Conservation (phyloP, 2,329 filamentous ascomycete genomes). For the Paradendryphiella salina region DNA sequence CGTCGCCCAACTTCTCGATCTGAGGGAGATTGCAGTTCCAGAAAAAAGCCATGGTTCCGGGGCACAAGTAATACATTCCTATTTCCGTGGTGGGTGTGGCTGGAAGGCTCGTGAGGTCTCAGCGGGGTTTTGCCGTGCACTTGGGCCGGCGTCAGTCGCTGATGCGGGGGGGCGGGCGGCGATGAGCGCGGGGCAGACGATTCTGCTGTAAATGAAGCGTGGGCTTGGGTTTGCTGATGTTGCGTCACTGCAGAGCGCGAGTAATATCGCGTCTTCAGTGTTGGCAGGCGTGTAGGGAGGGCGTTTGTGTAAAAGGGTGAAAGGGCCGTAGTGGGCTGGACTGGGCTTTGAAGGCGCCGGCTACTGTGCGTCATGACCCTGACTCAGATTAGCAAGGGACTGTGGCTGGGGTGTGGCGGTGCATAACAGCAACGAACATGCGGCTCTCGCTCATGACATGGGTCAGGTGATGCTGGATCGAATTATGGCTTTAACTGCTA, state of each 20-base stretch:
- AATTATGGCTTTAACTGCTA: neutral
- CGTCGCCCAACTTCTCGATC: slow-evolving; percentile 29
- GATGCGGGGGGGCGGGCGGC: slow-evolving; percentile 22
- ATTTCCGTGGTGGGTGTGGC: slow-evolving; percentile 9
- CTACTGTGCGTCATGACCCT: slow-evolving; percentile 12
- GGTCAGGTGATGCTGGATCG: neutral
- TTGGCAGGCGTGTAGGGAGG: slow-evolving; percentile 11
- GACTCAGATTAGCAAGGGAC: slow-evolving; percentile 16
- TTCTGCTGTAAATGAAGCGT: slow-evolving; percentile 17
- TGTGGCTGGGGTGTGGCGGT: slow-evolving; percentile 10
- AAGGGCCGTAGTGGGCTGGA: slow-evolving; percentile 7
- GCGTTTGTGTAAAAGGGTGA: slow-evolving; percentile 9
- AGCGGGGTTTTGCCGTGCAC: slow-evolving; percentile 7
- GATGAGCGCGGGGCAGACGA: slow-evolving; percentile 17
- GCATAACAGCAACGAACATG: neutral
- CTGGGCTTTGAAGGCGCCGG: slow-evolving; percentile 9
- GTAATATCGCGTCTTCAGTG: slow-evolving; percentile 14
- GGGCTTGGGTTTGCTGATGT: slow-evolving; percentile 9
- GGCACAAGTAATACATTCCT: slow-evolving; percentile 27
- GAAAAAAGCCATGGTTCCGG: slow-evolving; percentile 32
- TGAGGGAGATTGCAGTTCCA: slow-evolving; percentile 29
- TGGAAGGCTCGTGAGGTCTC: slow-evolving; percentile 6
- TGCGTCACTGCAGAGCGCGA: slow-evolving; percentile 10
- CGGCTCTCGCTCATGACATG: neutral
- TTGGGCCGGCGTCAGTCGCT: slow-evolving; percentile 15